phyloP scores from a whole-genome alignment of 768 basidiomycete species.

The Hypholoma sublateritium region DNA sequence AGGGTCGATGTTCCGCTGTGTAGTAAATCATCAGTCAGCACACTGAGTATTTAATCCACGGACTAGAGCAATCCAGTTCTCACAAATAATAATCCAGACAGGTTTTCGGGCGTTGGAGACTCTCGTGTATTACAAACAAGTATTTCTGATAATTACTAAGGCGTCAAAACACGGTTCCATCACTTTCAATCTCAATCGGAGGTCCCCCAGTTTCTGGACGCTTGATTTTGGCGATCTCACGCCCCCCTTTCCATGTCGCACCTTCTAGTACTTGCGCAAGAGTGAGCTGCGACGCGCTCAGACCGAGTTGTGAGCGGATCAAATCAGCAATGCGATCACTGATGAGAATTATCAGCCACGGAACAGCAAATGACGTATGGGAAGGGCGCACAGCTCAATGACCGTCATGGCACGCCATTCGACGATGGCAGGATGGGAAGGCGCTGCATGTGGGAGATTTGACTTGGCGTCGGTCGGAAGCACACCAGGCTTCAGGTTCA shows the following conservation, averaged over 20 bases:
- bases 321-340: constrained; percentile 80
- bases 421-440: constrained; percentile 88
- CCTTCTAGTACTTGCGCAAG: constrained; percentile 91
- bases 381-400: constrained; percentile 70
- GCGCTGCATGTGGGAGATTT: constrained; percentile 60
- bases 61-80: too few relatives aligned
- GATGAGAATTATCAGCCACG: constrained; percentile 1
- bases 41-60: too few relatives aligned
- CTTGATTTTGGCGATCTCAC: constrained; percentile 84
- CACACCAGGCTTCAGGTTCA: constrained; percentile 60
- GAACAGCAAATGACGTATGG: not conserved
- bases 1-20: too few relatives aligned
- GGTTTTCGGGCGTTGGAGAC: too few relatives aligned
- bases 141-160: too few relatives aligned
- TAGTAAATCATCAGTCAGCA: too few relatives aligned
- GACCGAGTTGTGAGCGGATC: constrained; percentile 59
- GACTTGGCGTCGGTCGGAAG: constrained; percentile 51
- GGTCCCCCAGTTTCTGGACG: constrained; percentile 77
- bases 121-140: too few relatives aligned
- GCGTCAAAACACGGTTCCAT: constrained; percentile 74
- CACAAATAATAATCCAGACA: too few relatives aligned
- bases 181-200: constrained; percentile 83
- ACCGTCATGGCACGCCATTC: constrained; percentile 98
- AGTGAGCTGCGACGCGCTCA: constrained; percentile 53
- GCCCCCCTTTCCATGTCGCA: constrained; percentile 96